Base-by-base conservation (phyloP, 1,139 yeast genomes). In the Debaryomycetaceae sp. region DNA sequence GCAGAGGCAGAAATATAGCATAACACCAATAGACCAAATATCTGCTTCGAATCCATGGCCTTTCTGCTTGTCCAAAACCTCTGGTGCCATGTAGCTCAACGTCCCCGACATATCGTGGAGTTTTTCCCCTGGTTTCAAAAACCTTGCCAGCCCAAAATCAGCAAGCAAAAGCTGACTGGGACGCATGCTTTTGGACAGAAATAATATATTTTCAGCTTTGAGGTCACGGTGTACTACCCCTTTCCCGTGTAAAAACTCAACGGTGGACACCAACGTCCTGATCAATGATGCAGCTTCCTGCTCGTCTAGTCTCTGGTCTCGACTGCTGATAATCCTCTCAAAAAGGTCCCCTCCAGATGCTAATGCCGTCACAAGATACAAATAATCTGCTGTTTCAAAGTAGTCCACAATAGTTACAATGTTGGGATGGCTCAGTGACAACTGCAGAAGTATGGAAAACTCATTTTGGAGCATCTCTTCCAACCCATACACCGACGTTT, bases 1-100 rank as follows among this genome's bases (percentile, higher is more conserved):
- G 48, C 85, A 75, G 9, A 83, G 70, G 75, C 83, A 73, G 51
- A 84, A 83, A 56, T 84, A 85, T 1, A 83, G 74, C 31, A 83
- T 66, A 5, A 84, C 91, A 1, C 92, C 92, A 18, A 84, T 65
- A 0, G 92, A 85, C 94, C 94, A 85, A 29, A 84, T 70, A 55
- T 85, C 94, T 0, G 83, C 84, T 1, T 75, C 73, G 47, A 66
- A 71, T 17, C 77, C 76, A 51, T 84, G 85, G 15, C 83, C 83
- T 30, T 62, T 55, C 41, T 75, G 65, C 17, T 67, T 58, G 41
- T 75, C 67, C 28, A 69, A 47, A 46, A 81, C 76, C 53, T 83
- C 89, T 0, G 89, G 89, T 0, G 89, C 84, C 78, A 85, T 78
- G 57, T 85, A 85, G 24, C 88, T 82, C 11, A 85, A 73, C 0